phyloP scores from a whole-genome alignment of 2,329 filamentous ascomycete genomes.

The Exophiala alcalophila region DNA sequence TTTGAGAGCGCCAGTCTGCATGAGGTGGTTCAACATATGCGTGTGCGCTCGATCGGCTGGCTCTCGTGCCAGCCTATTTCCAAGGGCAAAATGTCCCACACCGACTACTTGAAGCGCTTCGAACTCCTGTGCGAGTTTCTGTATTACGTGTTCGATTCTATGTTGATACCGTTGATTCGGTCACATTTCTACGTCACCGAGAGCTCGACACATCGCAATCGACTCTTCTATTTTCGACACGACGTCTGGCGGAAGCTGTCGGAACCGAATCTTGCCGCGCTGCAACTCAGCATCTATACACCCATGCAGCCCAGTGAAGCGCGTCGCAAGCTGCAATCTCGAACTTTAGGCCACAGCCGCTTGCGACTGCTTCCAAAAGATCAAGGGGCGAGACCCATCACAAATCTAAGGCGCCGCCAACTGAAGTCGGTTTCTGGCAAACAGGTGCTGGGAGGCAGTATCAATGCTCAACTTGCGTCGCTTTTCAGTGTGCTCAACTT shows the following conservation, averaged over 20 bases:
- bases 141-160: conserved; percentile 90
- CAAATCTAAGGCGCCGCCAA: conserved; percentile 71
- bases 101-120: conserved; percentile 70
- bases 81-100: conserved; percentile 60
- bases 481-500: conserved; percentile 73
- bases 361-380: conserved; percentile 81
- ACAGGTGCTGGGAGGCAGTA: conserved; percentile 58
- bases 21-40: conserved; percentile 70
- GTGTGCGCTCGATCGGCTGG: conserved; percentile 72
- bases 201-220: conserved; percentile 73
- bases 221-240: conserved; percentile 89
- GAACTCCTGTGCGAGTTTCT: conserved; percentile 82
- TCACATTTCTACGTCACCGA: conserved; percentile 95
- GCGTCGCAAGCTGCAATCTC: conserved; percentile 56
- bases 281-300: conserved; percentile 75
- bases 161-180: conserved; percentile 81
- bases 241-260: conserved; percentile 80
- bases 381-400: conserved; percentile 73
- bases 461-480: conserved; percentile 69
- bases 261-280: conserved; percentile 64
- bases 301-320: conserved; percentile 63
- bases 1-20: conserved; percentile 81
- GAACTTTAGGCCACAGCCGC: conserved; percentile 71
- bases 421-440: conserved; percentile 53
- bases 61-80: conserved; percentile 53